Percentiles rank a stretch among this genome's conserved stretches.
phyloP scores from a whole-genome alignment of 2,329 filamentous ascomycete genomes.

The Emmonsiellopsis sp. region DNA sequence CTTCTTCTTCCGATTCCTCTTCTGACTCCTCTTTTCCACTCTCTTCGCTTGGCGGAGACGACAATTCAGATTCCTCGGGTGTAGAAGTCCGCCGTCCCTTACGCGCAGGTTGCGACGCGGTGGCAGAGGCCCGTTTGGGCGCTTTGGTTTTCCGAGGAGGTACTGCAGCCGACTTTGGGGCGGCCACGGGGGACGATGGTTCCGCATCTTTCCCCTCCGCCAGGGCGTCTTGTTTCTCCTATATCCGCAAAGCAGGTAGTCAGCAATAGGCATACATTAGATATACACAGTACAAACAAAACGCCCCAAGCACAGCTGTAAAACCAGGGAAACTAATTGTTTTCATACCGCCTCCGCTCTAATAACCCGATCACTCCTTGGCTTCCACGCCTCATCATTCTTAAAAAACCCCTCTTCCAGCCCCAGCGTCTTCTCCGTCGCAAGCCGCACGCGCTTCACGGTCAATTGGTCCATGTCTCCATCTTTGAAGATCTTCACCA shows the following conservation, averaged over 20 bases:
- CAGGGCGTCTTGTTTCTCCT: constrained; percentile 26
- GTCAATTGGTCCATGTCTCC: constrained; percentile 45
- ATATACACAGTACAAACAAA: neutral
- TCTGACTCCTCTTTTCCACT: constrained; percentile 16
- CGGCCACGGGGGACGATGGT: neutral
- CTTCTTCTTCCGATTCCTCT: constrained; percentile 5
- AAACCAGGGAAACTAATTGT: neutral
- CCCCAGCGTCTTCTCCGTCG: constrained; percentile 42
- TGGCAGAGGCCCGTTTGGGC: constrained; percentile 20
- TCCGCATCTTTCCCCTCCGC: constrained; percentile 8
- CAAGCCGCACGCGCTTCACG: constrained; percentile 45
- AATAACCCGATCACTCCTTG: constrained; percentile 44
- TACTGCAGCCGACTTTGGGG: neutral
- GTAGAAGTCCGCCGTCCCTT: constrained; percentile 27
- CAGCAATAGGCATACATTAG: neutral
- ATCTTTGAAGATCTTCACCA: constrained; percentile 24
- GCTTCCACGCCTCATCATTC: constrained; percentile 44
- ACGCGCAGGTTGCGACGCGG: constrained; percentile 15
- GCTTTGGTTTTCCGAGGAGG: constrained; percentile 12
- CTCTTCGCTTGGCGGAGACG: constrained; percentile 8
- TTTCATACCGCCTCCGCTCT: constrained; percentile 40
- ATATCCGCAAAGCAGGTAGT: neutral
- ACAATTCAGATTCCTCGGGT: constrained; percentile 14
- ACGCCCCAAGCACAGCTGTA: neutral
- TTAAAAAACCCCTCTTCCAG: constrained; percentile 49